Evolutionary conservation across 2,329 filamentous ascomycete genomes (phyloP).

Genomic region (Colletotrichum zoysiae): DNA sequence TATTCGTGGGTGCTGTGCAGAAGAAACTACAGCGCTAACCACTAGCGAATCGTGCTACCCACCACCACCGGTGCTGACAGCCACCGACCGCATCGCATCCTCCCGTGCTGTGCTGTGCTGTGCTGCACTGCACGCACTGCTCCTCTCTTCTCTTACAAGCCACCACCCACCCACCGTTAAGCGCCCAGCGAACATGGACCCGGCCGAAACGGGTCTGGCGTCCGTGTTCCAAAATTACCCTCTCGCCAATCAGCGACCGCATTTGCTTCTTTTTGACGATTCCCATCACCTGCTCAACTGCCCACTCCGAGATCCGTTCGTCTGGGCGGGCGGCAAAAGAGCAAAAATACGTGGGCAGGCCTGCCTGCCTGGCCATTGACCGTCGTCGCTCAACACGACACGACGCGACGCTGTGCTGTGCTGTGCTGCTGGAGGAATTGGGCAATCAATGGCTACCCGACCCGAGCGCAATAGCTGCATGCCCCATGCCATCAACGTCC

Average conservation of each 20-base stretch:
- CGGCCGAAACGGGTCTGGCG: slow-evolving; percentile 36
- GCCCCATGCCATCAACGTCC: slow-evolving; percentile 10
- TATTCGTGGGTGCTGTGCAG: not conserved
- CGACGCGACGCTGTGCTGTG: not conserved
- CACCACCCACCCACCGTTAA: slow-evolving; percentile 28
- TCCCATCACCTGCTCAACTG: slow-evolving; percentile 32
- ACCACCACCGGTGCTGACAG: not conserved
- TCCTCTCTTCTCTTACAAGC: too few species aligned
- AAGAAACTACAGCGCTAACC: not conserved
- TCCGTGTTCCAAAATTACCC: slow-evolving; percentile 35
- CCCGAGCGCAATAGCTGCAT: slow-evolving; percentile 18
- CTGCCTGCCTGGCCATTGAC: not conserved
- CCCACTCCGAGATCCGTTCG: slow-evolving; percentile 32
- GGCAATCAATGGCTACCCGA: not conserved
- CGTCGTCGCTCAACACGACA: slow-evolving; percentile 8
- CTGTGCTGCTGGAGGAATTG: slow-evolving; percentile 2
- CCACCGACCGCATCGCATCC: slow-evolving; percentile 17
- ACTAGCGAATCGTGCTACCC: slow-evolving; percentile 24
- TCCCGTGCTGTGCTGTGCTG: not conserved
- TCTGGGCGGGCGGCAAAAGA: slow-evolving; percentile 33
- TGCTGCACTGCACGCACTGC: too few species aligned
- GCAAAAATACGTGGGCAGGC: not conserved
- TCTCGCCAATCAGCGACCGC: slow-evolving; percentile 30
- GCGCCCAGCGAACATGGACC: slow-evolving; percentile 37
- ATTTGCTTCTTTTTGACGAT: not conserved